Evolutionary conservation across 1,284 basidiomycete species (phyloP).

Genomic region (Ceratobasidium theobromae): DNA sequence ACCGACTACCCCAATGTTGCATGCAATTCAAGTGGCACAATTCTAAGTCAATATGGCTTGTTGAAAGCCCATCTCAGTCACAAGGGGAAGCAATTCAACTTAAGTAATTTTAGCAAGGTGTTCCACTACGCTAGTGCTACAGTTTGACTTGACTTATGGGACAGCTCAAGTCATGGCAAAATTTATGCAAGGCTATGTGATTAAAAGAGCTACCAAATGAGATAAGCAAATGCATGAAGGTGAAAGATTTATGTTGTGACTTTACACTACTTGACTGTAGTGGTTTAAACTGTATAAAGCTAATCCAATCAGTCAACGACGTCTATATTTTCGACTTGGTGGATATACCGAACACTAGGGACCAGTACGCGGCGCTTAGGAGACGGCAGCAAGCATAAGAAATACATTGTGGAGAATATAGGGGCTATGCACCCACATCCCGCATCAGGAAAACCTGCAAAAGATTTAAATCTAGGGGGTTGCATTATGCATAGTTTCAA

Average conservation of each 20-base stretch:
- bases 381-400: too few species aligned
- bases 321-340: background rate
- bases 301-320: background rate
- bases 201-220: background rate
- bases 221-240: background rate
- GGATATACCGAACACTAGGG: background rate
- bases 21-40: too few species aligned
- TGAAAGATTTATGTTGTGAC: background rate
- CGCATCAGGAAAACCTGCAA: too few species aligned
- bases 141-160: slow-evolving; percentile 5
- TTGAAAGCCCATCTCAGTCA: background rate
- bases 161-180: slow-evolving; percentile 6
- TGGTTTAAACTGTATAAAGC: background rate
- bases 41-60: too few species aligned
- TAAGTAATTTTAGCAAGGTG: background rate
- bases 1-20: too few species aligned
- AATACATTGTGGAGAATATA: too few species aligned
- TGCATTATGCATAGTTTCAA: too few species aligned
- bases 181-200: background rate
- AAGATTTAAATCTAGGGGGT: too few species aligned
- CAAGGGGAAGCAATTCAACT: slow-evolving; percentile 37
- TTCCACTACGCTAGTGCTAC: background rate
- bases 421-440: too few species aligned
- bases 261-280: background rate
- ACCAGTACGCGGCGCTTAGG: too few species aligned